phyloP scores from a whole-genome alignment of 176 grass and related monocot species.

The Aegilops sharonensis region DNA sequence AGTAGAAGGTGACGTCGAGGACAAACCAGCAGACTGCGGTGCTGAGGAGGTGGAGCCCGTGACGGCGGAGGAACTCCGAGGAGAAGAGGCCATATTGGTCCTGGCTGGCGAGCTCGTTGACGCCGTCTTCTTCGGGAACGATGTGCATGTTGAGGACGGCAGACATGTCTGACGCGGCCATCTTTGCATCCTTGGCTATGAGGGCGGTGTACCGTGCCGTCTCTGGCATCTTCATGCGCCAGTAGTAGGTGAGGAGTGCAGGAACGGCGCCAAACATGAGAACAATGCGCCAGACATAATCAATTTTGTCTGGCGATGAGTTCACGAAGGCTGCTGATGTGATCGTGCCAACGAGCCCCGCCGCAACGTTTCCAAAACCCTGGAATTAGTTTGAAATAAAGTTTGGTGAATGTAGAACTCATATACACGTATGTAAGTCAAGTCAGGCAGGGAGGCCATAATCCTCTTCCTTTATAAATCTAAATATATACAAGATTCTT shows the following conservation, averaged over 20 bases:
- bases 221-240: constrained; percentile 73
- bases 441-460: too few species aligned
- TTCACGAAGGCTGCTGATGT: constrained; percentile 21
- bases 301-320: not conserved
- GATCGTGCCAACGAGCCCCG: constrained; percentile 30
- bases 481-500: not conserved
- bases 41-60: constrained; percentile 51
- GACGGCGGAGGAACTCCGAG: constrained; percentile 27
- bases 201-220: constrained; percentile 67
- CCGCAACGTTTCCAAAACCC: constrained; percentile 58
- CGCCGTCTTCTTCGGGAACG: not conserved
- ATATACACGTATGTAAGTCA: too few species aligned
- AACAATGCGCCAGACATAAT: constrained; percentile 59
- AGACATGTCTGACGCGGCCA: constrained; percentile 49
- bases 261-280: constrained; percentile 69
- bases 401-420: too few species aligned
- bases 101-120: not conserved
- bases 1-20: constrained; percentile 75
- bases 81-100: constrained; percentile 52
- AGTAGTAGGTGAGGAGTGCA: constrained; percentile 64
- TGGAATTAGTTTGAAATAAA: not conserved
- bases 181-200: constrained; percentile 32
- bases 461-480: too few species aligned
- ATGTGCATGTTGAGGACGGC: constrained; percentile 29
- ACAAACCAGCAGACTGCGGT: constrained; percentile 60